Percentiles rank a stretch among this genome's conserved stretches.
Evolutionary conservation across 2,329 filamentous ascomycete species (phyloP).

Genomic region (Beauveria bassiana): DNA sequence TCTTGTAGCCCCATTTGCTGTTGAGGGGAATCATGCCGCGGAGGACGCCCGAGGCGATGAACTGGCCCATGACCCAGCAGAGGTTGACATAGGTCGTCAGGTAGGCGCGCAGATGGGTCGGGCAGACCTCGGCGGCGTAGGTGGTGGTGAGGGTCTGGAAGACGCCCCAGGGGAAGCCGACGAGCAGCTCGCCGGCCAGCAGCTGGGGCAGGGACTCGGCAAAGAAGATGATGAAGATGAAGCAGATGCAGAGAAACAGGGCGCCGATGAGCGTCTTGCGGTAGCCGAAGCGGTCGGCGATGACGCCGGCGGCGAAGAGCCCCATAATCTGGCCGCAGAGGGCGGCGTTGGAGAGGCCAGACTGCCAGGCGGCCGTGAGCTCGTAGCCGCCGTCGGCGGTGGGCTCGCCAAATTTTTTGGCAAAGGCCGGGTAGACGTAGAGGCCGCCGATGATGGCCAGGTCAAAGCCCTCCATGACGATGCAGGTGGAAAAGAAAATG

Average conservation of each 20-base stretch:
- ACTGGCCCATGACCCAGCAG: conserved; percentile 28
- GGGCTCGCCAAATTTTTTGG: conserved; percentile 30
- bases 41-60: conserved; percentile 32
- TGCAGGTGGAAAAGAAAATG: conserved; percentile 28
- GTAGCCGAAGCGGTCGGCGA: conserved; percentile 40
- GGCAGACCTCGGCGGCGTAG: conserved; percentile 41
- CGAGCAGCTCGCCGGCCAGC: conserved; percentile 37
- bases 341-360: conserved; percentile 40
- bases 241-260: conserved; percentile 29
- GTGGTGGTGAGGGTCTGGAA: conserved; percentile 40
- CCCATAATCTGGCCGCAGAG: conserved; percentile 43
- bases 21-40: conserved; percentile 25
- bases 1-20: conserved; percentile 33
- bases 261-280: conserved; percentile 39
- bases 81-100: conserved; percentile 33
- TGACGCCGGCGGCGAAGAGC: conserved; percentile 39
- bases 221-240: conserved; percentile 44
- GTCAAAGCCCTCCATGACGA: conserved; percentile 36
- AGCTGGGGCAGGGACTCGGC: conserved; percentile 32
- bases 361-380: conserved; percentile 44
- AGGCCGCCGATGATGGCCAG: conserved; percentile 31
- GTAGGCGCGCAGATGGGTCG: conserved; percentile 38
- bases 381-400: conserved; percentile 33
- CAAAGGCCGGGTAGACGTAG: conserved; percentile 32
- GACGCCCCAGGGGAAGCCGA: conserved; percentile 39